These are phyloP conservation scores for Penicillium daleae DNA, from an alignment of 495 filamentous ascomycete species.

Conservation along the genomic window DNA sequence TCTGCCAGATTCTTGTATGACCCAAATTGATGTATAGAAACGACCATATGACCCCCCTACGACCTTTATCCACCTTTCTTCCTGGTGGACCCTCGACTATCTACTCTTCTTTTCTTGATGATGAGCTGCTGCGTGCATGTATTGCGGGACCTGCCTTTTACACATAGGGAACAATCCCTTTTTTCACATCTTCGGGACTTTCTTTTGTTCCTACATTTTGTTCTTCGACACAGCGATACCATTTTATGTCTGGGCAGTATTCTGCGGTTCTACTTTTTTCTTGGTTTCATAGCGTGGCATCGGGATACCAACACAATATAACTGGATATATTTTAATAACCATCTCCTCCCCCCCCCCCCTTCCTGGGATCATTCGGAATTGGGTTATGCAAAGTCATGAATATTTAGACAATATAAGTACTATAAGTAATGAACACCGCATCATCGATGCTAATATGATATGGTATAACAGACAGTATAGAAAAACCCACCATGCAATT, in stretches of 20 bases:
- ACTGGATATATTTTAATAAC: slow-evolving; percentile 13
- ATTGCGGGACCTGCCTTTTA: neutral
- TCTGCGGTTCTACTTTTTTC: neutral
- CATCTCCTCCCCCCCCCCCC: too few species aligned
- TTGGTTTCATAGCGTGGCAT: slow-evolving; percentile 15
- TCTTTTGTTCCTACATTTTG: neutral
- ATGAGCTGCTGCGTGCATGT: neutral
- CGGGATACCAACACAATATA: slow-evolving; percentile 23
- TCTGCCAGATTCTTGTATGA: neutral
- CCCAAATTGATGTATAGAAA: neutral
- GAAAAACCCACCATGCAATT: slow-evolving; percentile 4
- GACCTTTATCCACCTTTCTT: neutral
- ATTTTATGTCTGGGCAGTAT: slow-evolving; percentile 3
- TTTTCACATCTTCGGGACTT: neutral
- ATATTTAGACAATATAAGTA: slow-evolving; percentile 4
- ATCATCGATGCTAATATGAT: slow-evolving; percentile 15
- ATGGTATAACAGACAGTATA: slow-evolving; percentile 20
- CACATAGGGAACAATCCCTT: neutral
- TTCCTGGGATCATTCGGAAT: neutral
- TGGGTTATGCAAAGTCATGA: slow-evolving; percentile 9
- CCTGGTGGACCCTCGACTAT: neutral
- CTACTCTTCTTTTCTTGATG: too few species aligned
- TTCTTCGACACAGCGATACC: neutral
- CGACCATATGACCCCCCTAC: slow-evolving; percentile 2
- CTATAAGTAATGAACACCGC: slow-evolving; percentile 5